Conservation (phyloP, 2,329 filamentous ascomycete species). For the Magnaporthiopsis incrustans region DNA sequence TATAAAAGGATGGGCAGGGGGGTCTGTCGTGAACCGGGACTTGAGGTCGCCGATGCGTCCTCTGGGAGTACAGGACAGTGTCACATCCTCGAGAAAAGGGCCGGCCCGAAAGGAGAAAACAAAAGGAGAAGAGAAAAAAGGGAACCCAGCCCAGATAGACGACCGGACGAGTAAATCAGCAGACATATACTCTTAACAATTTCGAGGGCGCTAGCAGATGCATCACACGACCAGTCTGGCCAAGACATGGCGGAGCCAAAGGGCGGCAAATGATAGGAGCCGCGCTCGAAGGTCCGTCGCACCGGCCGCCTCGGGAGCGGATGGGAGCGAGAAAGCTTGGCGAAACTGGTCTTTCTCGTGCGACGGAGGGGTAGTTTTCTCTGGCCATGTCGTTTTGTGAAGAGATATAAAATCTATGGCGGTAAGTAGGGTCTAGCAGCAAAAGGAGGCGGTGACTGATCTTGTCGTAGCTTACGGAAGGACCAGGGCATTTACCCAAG, state of each 20-base stretch:
- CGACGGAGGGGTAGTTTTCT: not conserved
- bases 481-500: not conserved
- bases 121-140: not conserved
- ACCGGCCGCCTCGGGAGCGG: not conserved
- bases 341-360: not conserved
- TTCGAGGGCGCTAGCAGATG: not conserved
- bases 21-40: not conserved
- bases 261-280: not conserved
- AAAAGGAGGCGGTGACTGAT: no score
- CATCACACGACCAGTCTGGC: not conserved
- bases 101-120: not conserved
- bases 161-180: not conserved
- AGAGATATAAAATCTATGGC: not conserved
- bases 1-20: not conserved
- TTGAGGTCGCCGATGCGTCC: no score
- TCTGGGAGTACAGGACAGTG: not conserved
- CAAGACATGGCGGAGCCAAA: not conserved
- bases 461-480: not conserved
- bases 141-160: not conserved
- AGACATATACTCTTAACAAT: not conserved
- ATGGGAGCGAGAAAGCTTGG: not conserved
- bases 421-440: not conserved
- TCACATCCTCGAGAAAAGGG: not conserved
- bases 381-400: not conserved
- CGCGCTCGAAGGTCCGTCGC: not conserved